Conservation (phyloP, 805 yeast species). For the Candida cerambycidarum region DNA sequence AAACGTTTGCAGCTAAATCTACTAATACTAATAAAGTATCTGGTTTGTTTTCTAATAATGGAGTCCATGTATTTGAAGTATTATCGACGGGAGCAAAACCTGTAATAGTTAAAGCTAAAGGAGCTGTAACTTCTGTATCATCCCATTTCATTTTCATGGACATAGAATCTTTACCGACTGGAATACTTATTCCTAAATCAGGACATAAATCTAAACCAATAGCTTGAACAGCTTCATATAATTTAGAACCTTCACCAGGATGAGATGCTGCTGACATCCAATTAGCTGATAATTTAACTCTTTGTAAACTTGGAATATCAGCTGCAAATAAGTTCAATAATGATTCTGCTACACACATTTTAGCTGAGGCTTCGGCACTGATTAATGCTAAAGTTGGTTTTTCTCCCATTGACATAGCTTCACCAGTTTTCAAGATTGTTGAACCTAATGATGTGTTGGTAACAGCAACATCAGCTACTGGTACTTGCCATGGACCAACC, state of each 20-base stretch:
- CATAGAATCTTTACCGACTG: constrained; percentile 99
- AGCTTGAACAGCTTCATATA: constrained; percentile 96
- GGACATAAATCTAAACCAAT: constrained; percentile 94
- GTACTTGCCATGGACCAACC: constrained; percentile 99
- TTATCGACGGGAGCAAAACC: constrained; percentile 86
- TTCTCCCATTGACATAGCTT: constrained; percentile 97
- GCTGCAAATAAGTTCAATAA: constrained; percentile 87
- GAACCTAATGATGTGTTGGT: constrained; percentile 88
- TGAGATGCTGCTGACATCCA: constrained; percentile 99
- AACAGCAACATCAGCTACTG: constrained; percentile 97
- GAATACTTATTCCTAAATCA: constrained; percentile 84
- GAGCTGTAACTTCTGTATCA: constrained; percentile 90
- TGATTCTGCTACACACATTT: constrained; percentile 94
- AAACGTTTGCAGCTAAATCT: constrained; percentile 61
- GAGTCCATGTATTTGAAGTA: constrained; percentile 94
- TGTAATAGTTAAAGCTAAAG: constrained; percentile 85
- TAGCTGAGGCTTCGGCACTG: constrained; percentile 87
- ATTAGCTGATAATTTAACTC: constrained; percentile 88
- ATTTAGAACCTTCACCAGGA: constrained; percentile 90
- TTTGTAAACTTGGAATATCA: constrained; percentile 70
- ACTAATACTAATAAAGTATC: constrained; percentile 72
- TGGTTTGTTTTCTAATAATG: constrained; percentile 58
- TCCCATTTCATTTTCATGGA: constrained; percentile 99
- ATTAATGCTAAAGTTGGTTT: constrained; percentile 88
- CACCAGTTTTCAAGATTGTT: constrained; percentile 75